A percentile compares a stretch with the other conserved stretches of the same genome.
These are phyloP conservation scores for Cytospora mali DNA, from an alignment of 2,329 filamentous ascomycete species.

Conservation along the genomic window DNA sequence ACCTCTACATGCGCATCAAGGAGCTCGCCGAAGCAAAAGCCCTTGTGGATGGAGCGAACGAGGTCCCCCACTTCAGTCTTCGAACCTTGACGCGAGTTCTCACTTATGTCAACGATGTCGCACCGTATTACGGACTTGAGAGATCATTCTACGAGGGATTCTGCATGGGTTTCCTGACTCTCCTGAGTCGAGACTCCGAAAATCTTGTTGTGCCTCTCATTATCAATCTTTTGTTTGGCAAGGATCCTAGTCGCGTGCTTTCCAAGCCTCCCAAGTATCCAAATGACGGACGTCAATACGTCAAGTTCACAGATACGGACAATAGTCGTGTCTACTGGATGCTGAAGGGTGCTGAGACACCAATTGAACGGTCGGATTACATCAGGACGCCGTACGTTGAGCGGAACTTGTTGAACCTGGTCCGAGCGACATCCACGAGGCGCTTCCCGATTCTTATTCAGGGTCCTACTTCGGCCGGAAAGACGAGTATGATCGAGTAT, in stretches of 20 bases:
- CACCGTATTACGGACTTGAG: conserved; percentile 80
- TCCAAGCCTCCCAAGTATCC: conserved; percentile 78
- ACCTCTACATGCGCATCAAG: conserved; percentile 87
- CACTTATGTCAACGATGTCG: conserved; percentile 83
- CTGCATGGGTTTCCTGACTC: conserved; percentile 94
- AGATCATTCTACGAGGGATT: conserved; percentile 92
- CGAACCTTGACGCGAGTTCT: conserved; percentile 89
- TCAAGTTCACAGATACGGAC: conserved; percentile 71
- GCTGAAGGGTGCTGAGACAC: conserved; percentile 68
- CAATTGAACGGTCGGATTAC: conserved; percentile 80
- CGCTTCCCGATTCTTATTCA: conserved; percentile 94
- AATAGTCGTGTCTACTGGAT: conserved; percentile 84
- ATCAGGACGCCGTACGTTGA: conserved; percentile 96
- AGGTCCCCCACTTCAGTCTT: conserved; percentile 95
- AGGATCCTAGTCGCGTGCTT: conserved; percentile 68
- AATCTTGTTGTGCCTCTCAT: conserved; percentile 77
- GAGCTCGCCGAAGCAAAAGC: conserved; percentile 77
- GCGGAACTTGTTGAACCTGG: conserved; percentile 90
- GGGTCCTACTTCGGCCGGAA: conserved; percentile 94
- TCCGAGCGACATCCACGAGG: conserved; percentile 88
- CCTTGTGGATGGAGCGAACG: conserved; percentile 91
- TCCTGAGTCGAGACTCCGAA: conserved; percentile 82
- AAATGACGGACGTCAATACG: conserved; percentile 73
- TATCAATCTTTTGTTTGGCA: conserved; percentile 75
- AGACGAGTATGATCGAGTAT: conserved; percentile 99